These are phyloP conservation scores for Barnettozyma wickerhamii DNA, from an alignment of 805 yeast species.

Conservation along the genomic window DNA sequence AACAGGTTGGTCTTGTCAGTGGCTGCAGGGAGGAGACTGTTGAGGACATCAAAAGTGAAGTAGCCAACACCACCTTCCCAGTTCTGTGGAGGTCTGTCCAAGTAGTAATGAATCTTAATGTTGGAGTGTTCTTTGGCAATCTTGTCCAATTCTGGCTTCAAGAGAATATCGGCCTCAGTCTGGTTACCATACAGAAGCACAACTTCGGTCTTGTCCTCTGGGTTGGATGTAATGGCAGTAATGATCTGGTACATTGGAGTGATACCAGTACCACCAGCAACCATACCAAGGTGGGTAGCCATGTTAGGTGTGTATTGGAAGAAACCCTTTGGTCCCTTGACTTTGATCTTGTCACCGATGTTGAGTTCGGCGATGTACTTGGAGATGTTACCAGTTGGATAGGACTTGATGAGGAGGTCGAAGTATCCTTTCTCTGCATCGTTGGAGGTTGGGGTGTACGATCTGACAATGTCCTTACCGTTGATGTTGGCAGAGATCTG, in stretches of 20 bases:
- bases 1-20: conserved; percentile 62
- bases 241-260: conserved; percentile 95
- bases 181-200: conserved; percentile 79
- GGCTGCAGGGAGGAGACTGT: conserved; percentile 57
- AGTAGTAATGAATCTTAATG: conserved; percentile 65
- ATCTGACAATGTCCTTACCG: conserved; percentile 78
- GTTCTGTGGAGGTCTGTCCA: conserved; percentile 61
- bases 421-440: conserved; percentile 78
- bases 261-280: conserved; percentile 96
- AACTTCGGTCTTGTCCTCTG: conserved; percentile 73
- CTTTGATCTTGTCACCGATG: conserved; percentile 73
- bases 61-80: conserved; percentile 83
- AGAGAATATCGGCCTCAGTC: conserved; percentile 71
- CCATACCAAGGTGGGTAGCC: conserved; percentile 74
- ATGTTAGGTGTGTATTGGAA: conserved; percentile 80
- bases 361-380: conserved; percentile 64
- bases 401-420: conserved; percentile 81
- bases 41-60: conserved; percentile 70
- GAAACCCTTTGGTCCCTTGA: conserved; percentile 89
- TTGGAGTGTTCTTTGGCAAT: conserved; percentile 52
- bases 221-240: conserved; percentile 72
- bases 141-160: conserved; percentile 74
- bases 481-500: conserved; percentile 69
- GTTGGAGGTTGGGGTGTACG: conserved; percentile 86
- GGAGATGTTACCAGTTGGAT: conserved; percentile 83